Evolutionary conservation across 2,329 filamentous ascomycete genomes (phyloP), one percentile per base, ranked within the genome.

Genomic region (Epichloe aotearoae): DNA sequence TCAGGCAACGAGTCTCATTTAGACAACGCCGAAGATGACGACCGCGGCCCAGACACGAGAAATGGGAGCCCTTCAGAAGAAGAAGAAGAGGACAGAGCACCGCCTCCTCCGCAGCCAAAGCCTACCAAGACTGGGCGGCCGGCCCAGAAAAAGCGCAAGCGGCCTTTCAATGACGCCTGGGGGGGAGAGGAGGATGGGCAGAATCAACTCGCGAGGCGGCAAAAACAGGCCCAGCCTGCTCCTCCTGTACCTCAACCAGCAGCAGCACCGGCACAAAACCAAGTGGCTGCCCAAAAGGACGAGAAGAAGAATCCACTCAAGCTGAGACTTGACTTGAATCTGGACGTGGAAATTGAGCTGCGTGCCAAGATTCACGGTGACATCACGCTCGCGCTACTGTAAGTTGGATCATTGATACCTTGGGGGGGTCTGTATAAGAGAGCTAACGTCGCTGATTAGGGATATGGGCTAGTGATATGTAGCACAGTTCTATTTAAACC

Each of bases 281-380:
- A 62, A 50, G 53, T 57, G 45, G 59, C 59, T 57, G 61, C 49
- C 39, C 53, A 66, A 60, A 49, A 64, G 56, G 50, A 53, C 11
- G 56, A 54, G n/a, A 50, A 64, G 58, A 68, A 79, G 55, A 82
- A 86, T 58, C 82, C 83, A 23, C 66, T 88, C 62, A 82, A 82
- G 64, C 67, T 90, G 62, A n/a, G 36, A 38, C 67, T 88, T 34
- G 85, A 90, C 62, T 70, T 88, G 50, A 89, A 90, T 66, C 68
- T 90, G 49, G 86, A 90, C 60, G 76, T 90, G 48, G 84, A 90
- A 68, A 84, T 90, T 57, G 80, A 88, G 65, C 71, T 90, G 50
- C 88, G 88, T 72, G 86, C 86, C 19, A 83, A 80, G 64, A 88
- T 90, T 55, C 79, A 88, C 58, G 86, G 86, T 59, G 86, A 89